Evolutionary conservation across 495 filamentous ascomycete genomes (phyloP).

Genomic region (Halenospora varia): DNA sequence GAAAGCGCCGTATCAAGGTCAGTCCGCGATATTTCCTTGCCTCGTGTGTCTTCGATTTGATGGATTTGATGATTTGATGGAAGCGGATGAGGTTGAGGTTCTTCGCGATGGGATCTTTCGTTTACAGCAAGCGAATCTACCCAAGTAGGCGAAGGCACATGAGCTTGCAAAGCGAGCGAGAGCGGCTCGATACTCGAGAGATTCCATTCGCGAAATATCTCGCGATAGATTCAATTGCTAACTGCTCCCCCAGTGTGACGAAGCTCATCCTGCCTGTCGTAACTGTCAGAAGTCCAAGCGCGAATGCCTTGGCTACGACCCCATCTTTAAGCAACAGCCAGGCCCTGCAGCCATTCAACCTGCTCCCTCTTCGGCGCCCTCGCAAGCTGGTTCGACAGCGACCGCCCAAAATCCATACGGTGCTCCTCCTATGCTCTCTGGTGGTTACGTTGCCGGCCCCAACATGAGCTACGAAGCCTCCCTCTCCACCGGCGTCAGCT

Average conservation of each 20-base stretch:
- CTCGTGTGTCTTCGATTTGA: slow-evolving; percentile 5
- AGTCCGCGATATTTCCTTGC: slow-evolving; percentile 32
- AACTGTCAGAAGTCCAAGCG: slow-evolving; percentile 99
- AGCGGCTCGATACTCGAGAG: slow-evolving; percentile 30
- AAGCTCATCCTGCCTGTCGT: slow-evolving; percentile 88
- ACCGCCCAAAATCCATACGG: slow-evolving; percentile 29
- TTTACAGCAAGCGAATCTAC: slow-evolving; percentile 38
- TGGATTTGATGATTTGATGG: no score
- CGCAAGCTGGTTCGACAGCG: slow-evolving; percentile 23
- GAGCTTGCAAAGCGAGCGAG: slow-evolving; percentile 33
- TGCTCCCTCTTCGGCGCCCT: slow-evolving; percentile 36
- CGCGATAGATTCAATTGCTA: slow-evolving; percentile 14
- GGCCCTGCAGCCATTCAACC: slow-evolving; percentile 77
- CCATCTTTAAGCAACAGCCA: slow-evolving; percentile 89
- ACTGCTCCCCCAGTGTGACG: slow-evolving; percentile 73
- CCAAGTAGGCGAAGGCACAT: slow-evolving; percentile 46
- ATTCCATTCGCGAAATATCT: slow-evolving; percentile 25
- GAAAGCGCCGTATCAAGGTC: slow-evolving; percentile 98
- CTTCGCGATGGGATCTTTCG: slow-evolving; percentile 27
- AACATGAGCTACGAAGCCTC: slow-evolving; percentile 32
- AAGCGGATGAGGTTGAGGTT: slow-evolving; percentile 23
- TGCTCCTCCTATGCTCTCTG: slow-evolving; percentile 30
- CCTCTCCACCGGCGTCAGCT: slow-evolving; percentile 34
- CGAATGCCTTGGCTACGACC: slow-evolving; percentile 96
- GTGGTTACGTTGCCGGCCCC: slow-evolving; percentile 31